phyloP scores from a whole-genome alignment of 106 monocot genomes.

The Xerophyta viscosa region DNA sequence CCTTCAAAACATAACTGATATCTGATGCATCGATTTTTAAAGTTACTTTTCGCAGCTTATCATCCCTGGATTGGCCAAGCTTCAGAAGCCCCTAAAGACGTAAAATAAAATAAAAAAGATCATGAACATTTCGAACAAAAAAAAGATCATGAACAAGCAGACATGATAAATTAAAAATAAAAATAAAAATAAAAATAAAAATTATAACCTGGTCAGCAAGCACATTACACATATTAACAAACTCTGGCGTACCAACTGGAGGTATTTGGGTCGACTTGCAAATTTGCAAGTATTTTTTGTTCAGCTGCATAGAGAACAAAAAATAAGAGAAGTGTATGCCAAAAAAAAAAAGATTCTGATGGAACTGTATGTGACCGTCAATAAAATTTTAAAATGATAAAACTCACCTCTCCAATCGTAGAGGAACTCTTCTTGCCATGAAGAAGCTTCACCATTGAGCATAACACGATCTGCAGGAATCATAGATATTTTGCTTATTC shows the following conservation, averaged over 20 bases:
- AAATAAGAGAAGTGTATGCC: too few relatives aligned
- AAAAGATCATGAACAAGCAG: too few relatives aligned
- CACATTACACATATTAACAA: slow-evolving; percentile 74
- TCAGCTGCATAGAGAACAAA: slow-evolving; percentile 41
- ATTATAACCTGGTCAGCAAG: slow-evolving; percentile 66
- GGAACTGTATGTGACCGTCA: background rate
- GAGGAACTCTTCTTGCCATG: slow-evolving; percentile 52
- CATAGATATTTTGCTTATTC: too few relatives aligned
- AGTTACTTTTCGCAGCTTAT: slow-evolving; percentile 47
- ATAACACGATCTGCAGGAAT: slow-evolving; percentile 71
- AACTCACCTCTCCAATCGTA: slow-evolving; percentile 65
- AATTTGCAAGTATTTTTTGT: slow-evolving; percentile 59
- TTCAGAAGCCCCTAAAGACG: slow-evolving; percentile 80
- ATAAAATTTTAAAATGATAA: background rate
- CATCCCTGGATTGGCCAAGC: slow-evolving; percentile 57
- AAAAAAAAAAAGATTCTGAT: too few relatives aligned
- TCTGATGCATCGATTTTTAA: slow-evolving; percentile 60
- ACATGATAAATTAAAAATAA: background rate
- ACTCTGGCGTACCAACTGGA: slow-evolving; percentile 55
- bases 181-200: too few relatives aligned
- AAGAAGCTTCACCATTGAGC: slow-evolving; percentile 53
- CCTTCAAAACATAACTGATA: slow-evolving; percentile 83
- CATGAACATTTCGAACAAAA: too few relatives aligned
- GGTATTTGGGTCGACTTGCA: slow-evolving; percentile 67
- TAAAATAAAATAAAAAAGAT: too few relatives aligned